These are phyloP conservation scores for Pseudevernia furfuracea DNA, from an alignment of 495 filamentous ascomycete genomes.

Conservation along the genomic window DNA sequence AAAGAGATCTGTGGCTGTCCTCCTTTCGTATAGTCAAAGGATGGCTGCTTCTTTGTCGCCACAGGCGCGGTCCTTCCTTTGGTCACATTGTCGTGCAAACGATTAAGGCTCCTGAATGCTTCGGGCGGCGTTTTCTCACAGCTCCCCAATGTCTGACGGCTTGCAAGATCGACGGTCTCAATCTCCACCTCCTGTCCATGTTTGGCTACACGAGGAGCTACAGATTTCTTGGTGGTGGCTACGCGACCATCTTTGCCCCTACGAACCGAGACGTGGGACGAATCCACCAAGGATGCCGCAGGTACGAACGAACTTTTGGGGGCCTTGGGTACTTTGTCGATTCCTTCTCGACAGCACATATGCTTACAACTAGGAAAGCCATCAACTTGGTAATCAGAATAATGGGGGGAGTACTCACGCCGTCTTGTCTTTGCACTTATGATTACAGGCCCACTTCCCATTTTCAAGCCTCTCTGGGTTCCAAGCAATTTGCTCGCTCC, in stretches of 20 bases:
- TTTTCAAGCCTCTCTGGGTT: slow-evolving; percentile 58
- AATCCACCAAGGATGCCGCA: slow-evolving; percentile 11
- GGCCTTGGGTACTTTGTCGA: slow-evolving; percentile 66
- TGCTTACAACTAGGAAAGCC: slow-evolving; percentile 57
- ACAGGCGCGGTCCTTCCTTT: slow-evolving; percentile 19
- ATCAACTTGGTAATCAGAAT: background rate
- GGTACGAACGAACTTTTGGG: slow-evolving; percentile 31
- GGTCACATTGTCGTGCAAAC: slow-evolving; percentile 31
- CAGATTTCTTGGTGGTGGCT: slow-evolving; percentile 20
- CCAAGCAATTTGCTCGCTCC: slow-evolving; percentile 23
- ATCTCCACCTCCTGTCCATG: slow-evolving; percentile 18
- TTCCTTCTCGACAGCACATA: slow-evolving; percentile 78
- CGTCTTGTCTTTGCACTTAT: slow-evolving; percentile 70
- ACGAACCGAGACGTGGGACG: background rate
- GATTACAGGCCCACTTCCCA: slow-evolving; percentile 84
- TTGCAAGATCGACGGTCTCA: slow-evolving; percentile 32
- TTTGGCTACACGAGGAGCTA: background rate
- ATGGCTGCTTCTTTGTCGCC: slow-evolving; percentile 32
- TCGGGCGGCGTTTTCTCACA: slow-evolving; percentile 26
- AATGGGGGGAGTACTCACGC: slow-evolving; percentile 32
- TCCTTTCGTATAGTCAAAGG: slow-evolving; percentile 29
- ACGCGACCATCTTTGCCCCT: background rate
- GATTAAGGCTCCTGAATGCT: slow-evolving; percentile 30
- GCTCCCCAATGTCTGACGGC: slow-evolving; percentile 22
- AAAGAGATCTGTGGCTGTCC: slow-evolving; percentile 19